These are phyloP conservation scores for Pontederia crassipes DNA, from an alignment of 176 grass and related monocot genomes.

Conservation along the genomic window DNA sequence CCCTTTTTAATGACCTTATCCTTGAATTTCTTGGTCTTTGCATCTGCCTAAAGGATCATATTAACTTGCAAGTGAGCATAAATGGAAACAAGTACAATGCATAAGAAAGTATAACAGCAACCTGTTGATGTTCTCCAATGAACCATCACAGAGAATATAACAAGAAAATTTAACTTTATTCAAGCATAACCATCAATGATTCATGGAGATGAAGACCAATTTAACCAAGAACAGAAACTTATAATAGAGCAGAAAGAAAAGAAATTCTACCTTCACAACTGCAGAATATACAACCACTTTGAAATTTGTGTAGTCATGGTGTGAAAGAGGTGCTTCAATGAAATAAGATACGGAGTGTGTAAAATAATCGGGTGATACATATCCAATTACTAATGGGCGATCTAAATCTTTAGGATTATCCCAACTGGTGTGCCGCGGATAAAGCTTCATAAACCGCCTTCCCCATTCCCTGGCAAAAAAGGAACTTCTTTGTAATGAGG, in stretches of 20 bases:
- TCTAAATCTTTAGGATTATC: conserved; percentile 83
- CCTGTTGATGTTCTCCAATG: too few relatives aligned
- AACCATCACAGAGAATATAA: too few relatives aligned
- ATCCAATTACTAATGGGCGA: conserved; percentile 72
- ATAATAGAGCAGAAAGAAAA: conserved; percentile 12
- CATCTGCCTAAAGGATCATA: conserved; percentile 81
- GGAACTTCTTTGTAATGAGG: too few relatives aligned
- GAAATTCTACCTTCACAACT: conserved; percentile 82
- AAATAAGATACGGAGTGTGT: conserved; percentile 99
- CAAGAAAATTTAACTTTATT: too few relatives aligned
- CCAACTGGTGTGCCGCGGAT: conserved; percentile 72
- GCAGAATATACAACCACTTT: conserved; percentile 91
- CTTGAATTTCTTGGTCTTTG: conserved; percentile 90
- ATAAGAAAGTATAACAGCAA: too few relatives aligned
- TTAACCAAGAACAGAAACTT: background rate
- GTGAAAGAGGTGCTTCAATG: conserved; percentile 84
- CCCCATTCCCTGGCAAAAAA: conserved; percentile 84
- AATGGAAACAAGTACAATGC: background rate
- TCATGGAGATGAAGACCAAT: background rate
- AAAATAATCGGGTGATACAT: conserved; percentile 97
- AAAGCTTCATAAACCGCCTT: conserved; percentile 73
- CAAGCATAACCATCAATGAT: too few relatives aligned
- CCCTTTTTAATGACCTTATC: conserved; percentile 91
- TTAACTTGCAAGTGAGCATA: conserved; percentile 5
- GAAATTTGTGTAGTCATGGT: conserved; percentile 71